phyloP scores from a whole-genome alignment of 139 green algal genomes.

The Coelastrella sp. region DNA sequence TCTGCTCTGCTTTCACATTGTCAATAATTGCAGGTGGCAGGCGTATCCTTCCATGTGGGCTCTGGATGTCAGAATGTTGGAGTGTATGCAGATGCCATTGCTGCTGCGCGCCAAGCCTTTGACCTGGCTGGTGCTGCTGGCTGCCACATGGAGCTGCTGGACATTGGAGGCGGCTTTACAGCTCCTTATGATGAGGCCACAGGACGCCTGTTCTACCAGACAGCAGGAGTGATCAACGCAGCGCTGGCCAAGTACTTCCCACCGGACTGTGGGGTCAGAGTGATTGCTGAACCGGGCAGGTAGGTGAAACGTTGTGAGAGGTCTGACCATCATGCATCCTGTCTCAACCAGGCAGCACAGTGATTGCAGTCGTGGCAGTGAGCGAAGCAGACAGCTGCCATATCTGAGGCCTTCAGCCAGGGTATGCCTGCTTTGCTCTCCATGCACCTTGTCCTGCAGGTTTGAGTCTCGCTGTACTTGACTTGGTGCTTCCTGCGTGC shows the following conservation, averaged over 20 bases:
- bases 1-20: too few relatives aligned
- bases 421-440: too few relatives aligned
- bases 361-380: too few relatives aligned
- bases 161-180: constrained; percentile 53
- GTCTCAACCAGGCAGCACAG: too few relatives aligned
- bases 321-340: too few relatives aligned
- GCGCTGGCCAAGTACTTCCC: constrained; percentile 86
- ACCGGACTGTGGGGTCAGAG: constrained; percentile 56
- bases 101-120: constrained; percentile 34
- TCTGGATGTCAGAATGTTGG: constrained; percentile 77
- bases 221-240: constrained; percentile 53
- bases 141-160: constrained; percentile 49
- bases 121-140: constrained; percentile 28
- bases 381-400: too few relatives aligned
- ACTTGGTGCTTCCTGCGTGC: background rate
- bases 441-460: too few relatives aligned
- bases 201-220: constrained; percentile 17
- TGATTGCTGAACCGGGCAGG: constrained; percentile 93
- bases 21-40: constrained; percentile 66
- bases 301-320: constrained; percentile 68
- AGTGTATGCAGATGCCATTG: constrained; percentile 78
- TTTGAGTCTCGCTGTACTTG: background rate
- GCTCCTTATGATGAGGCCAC: constrained; percentile 32
- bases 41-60: constrained; percentile 94
- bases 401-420: too few relatives aligned